Evolutionary conservation across 495 filamentous ascomycete species (phyloP).

Genomic region (Talaromyces trachyspermus): DNA sequence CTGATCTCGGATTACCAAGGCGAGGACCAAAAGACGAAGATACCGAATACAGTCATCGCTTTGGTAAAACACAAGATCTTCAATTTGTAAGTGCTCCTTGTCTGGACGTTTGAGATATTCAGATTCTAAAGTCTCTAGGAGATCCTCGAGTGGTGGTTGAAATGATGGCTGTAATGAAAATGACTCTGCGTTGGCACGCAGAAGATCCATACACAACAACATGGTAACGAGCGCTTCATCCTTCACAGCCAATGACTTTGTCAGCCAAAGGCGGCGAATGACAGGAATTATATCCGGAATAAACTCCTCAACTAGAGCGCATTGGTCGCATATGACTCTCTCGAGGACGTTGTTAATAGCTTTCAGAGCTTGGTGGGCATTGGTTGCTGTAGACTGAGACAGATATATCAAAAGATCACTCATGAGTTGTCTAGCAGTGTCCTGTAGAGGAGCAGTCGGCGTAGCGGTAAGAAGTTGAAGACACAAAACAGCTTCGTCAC

Average conservation of each 20-base stretch:
- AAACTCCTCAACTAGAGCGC: slow-evolving; percentile 49
- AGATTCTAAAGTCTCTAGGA: slow-evolving; percentile 54
- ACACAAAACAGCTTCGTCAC: slow-evolving; percentile 57
- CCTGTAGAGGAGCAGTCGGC: slow-evolving; percentile 64
- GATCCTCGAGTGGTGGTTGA: slow-evolving; percentile 37
- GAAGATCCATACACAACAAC: slow-evolving; percentile 45
- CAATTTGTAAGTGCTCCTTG: slow-evolving; percentile 65
- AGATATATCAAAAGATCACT: slow-evolving; percentile 55
- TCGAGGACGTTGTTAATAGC: slow-evolving; percentile 64
- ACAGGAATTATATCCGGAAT: slow-evolving; percentile 58
- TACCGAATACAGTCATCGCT: slow-evolving; percentile 13
- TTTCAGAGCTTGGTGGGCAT: slow-evolving; percentile 65
- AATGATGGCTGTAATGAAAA: slow-evolving; percentile 22
- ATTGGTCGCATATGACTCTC: slow-evolving; percentile 58
- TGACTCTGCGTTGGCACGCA: slow-evolving; percentile 19
- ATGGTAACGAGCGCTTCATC: slow-evolving; percentile 71
- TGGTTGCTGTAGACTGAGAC: slow-evolving; percentile 49
- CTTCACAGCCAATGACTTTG: slow-evolving; percentile 50
- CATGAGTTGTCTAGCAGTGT: slow-evolving; percentile 50
- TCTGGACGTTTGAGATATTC: slow-evolving; percentile 69
- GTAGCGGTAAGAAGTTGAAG: slow-evolving; percentile 56
- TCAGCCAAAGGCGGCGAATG: slow-evolving; percentile 66
- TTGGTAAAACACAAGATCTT: slow-evolving; percentile 57
- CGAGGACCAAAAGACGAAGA: slow-evolving; percentile 30
- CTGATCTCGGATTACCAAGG: slow-evolving; percentile 34